Percentiles rank a stretch among this genome's conserved stretches.
These are phyloP conservation scores for Gynochthodes officinalis DNA, from an alignment of 257 asterid species.

Conservation along the genomic window DNA sequence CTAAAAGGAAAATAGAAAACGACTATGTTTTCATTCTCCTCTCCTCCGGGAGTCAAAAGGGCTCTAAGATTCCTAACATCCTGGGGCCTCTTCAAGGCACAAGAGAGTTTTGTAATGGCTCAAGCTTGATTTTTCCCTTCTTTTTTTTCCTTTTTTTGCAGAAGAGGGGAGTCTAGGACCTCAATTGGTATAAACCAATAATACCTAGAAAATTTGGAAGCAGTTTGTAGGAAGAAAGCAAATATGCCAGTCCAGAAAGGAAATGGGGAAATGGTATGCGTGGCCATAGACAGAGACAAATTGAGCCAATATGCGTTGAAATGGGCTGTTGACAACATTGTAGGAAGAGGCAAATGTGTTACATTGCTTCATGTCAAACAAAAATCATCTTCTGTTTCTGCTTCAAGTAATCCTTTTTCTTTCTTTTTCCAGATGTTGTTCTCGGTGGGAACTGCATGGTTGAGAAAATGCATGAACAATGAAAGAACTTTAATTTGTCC, in stretches of 20 bases:
- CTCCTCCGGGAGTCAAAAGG: slow-evolving; percentile 5
- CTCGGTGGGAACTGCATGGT: too few species aligned
- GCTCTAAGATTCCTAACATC: not conserved
- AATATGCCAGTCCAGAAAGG: slow-evolving; percentile 37
- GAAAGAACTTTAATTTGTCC: not conserved
- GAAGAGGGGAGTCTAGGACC: not conserved
- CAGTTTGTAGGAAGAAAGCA: not conserved
- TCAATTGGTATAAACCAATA: not conserved
- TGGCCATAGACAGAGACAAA: slow-evolving; percentile 88
- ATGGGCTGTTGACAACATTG: slow-evolving; percentile 91
- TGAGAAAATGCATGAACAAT: not conserved
- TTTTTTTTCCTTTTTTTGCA: too few species aligned
- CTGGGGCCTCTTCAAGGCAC: slow-evolving; percentile 6
- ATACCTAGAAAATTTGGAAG: not conserved
- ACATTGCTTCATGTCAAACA: slow-evolving; percentile 72
- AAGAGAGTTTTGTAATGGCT: slow-evolving; percentile 1
- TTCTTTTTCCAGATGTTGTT: not conserved
- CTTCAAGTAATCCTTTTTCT: slow-evolving; percentile 32
- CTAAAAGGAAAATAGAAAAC: not conserved
- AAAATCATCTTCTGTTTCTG: slow-evolving; percentile 29
- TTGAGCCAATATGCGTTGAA: slow-evolving; percentile 89
- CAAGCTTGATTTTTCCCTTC: not conserved
- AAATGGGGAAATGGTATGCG: slow-evolving; percentile 49
- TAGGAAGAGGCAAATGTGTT: slow-evolving; percentile 65
- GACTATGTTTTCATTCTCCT: not conserved